Base-by-base conservation (phyloP, 352 stramenopile species). In the Phytophthora colocasiae region DNA sequence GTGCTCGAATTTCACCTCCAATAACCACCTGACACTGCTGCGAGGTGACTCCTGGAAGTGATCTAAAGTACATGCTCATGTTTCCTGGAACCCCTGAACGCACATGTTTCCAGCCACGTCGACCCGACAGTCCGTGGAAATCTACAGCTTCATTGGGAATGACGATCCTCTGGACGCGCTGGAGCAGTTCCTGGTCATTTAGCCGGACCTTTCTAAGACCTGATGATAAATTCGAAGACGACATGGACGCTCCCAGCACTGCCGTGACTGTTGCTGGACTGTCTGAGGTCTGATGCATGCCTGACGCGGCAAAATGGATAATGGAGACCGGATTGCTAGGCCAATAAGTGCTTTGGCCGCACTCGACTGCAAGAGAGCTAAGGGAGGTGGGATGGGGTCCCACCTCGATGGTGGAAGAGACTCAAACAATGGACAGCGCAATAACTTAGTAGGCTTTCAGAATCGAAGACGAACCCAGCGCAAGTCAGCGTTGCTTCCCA, bases 141-240 rank as follows among this genome's bases (percentile, higher is more conserved):
- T 73, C 41, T 17, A 66, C 32, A 15, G 47, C 44, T 7, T n/a
- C 59, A 24, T 49, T 43, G 22, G 64, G 58, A 1, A 74, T 64
- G 0, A 29, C 26, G 8, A 77, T 48, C 12, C 50, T 57, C 14
- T 63, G 54, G 27, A 71, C 55, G 10, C 69, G 58, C 19, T 68
- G 59, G 27, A 74, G 38, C 22, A 77, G 40, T 46, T 77, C 69
- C 19, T 49, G 56, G 34, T 77, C 69, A 27, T 51, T 60, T 22
- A 71, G 31, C 7, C 26, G 22, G 19, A 77, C 69, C 22, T 65
- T 69, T 8, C 69, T 41, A 14, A 19, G 51, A 0, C 39, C 52
- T 4, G 36, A 38, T 14, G 65, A 73, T 24, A 68, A 9, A n/a
- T 44, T 66, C 4, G 63, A 71, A 22, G 63, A 63, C 34, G 63